phyloP scores from a whole-genome alignment of 2,329 filamentous ascomycete species.

The Alternaria panax region DNA sequence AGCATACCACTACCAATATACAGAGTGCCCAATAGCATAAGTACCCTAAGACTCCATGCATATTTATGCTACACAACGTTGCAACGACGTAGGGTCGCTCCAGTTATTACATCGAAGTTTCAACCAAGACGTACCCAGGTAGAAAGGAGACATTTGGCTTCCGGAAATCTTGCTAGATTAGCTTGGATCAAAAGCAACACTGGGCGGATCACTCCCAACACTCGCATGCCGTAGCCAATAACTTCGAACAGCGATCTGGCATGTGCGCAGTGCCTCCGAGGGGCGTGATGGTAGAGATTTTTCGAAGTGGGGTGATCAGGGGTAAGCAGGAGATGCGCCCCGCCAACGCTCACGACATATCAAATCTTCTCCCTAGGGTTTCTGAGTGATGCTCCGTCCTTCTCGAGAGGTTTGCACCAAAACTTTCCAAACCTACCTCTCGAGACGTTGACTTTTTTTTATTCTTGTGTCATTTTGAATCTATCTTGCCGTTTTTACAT shows the following conservation, averaged over 20 bases:
- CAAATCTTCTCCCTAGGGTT: neutral
- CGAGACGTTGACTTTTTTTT: fast-evolving
- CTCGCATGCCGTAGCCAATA: neutral
- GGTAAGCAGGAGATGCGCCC: neutral
- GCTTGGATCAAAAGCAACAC: neutral
- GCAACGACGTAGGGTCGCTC: neutral
- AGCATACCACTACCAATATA: neutral
- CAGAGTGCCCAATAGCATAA: neutral
- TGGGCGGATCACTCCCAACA: neutral
- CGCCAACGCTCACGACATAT: neutral
- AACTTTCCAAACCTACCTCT: neutral
- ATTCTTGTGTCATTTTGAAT: too few relatives aligned
- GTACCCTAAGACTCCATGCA: neutral
- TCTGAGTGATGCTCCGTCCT: neutral
- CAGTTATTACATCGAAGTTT: neutral
- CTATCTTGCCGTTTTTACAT: neutral
- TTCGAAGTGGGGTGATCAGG: neutral
- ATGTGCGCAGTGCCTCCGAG: neutral
- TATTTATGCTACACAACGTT: neutral
- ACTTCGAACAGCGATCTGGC: neutral
- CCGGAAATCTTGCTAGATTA: neutral
- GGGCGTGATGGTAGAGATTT: neutral
- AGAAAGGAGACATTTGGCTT: neutral
- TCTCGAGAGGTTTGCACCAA: neutral
- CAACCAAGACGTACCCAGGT: neutral